Evolutionary conservation across 2,329 filamentous ascomycete genomes (phyloP).

Genomic region (Fusarium pseudocircinatum): DNA sequence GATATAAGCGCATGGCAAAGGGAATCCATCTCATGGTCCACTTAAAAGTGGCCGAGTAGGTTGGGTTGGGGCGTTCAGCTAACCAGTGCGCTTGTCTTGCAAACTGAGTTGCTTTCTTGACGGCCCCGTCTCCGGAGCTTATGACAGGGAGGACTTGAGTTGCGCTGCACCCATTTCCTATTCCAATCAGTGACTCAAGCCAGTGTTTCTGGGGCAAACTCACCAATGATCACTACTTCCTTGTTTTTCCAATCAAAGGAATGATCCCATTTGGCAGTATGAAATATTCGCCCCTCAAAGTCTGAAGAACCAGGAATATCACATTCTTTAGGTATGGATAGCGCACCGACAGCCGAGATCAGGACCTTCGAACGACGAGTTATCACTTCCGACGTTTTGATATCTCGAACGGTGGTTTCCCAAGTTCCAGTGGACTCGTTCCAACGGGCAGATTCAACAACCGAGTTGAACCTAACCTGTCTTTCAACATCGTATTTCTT

Average conservation of each 20-base stretch:
- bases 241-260: slow-evolving; percentile 40
- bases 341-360: slow-evolving; percentile 40
- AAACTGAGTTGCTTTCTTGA: slow-evolving; percentile 56
- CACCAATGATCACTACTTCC: slow-evolving; percentile 38
- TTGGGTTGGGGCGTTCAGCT: slow-evolving; percentile 33
- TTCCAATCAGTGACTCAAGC: fast-evolving
- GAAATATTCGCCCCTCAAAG: slow-evolving; percentile 38
- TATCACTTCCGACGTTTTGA: not conserved
- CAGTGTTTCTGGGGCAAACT: fast-evolving
- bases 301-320: slow-evolving; percentile 29
- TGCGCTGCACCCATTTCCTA: slow-evolving; percentile 44
- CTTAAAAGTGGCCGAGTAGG: slow-evolving; percentile 37
- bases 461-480: slow-evolving; percentile 29
- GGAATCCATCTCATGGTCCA: slow-evolving; percentile 40
- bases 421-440: slow-evolving; percentile 31
- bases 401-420: slow-evolving; percentile 27
- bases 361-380: slow-evolving; percentile 27
- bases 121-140: slow-evolving; percentile 37
- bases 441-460: slow-evolving; percentile 39
- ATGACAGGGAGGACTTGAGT: slow-evolving; percentile 41
- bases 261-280: slow-evolving; percentile 42
- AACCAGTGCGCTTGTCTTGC: slow-evolving; percentile 62
- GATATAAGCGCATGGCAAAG: slow-evolving; percentile 31
- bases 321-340: slow-evolving; percentile 36
- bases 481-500: slow-evolving; percentile 31